Base-by-base conservation (phyloP, 306 rosid species). In the Fragaria nilgerrensis region DNA sequence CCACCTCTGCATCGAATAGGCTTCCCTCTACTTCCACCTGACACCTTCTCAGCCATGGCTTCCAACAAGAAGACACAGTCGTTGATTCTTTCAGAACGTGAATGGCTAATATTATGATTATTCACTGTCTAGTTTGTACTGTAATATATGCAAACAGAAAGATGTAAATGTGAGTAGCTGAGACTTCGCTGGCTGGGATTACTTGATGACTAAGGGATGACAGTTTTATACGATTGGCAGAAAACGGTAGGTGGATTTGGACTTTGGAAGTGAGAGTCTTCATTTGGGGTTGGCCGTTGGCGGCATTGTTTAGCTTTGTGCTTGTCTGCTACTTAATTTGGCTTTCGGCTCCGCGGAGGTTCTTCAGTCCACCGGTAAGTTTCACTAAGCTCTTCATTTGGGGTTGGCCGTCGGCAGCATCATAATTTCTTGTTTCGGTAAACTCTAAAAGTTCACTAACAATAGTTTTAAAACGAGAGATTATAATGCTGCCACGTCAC, bases 1-100 rank as follows among this genome's bases (percentile, higher is more conserved):
- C 96, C 87, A 62, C 97, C 96, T 90, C 83, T 90, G 75, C 97
- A 88, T 84, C 86, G 86, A 9, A 90, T 85, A 68, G 92, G 88
- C 70, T 86, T 82, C 58, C 83, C 92, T 85, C 83, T 82, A 29
- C 48, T 81, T 72, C 65, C 66, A 71, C 74, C 36, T 5, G 77
- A 56, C 50, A 45, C 56, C 45, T 77, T 75, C 16, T 73, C 82
- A 65, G 78, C 96, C 97, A 90, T 92, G 79, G 83, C 64, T 22
- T 75, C 45, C 39, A 55, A n/a, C n/a, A n/a, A 8, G 2, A 3
- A 37, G 1, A 25, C 39, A 37, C 37, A 15, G 14, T 0, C 74
- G 7, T 5, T 17, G 65, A 22, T 47, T 37, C 64, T 22, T 41
- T 41, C 11, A 55, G 27, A n/a, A 14, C 25, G 10, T n/a, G 25